A percentile compares a stretch with the other conserved stretches of the same genome.
phyloP scores from a whole-genome alignment of 192 early-diverging fungal genomes.

The Mortierella hygrophila region DNA sequence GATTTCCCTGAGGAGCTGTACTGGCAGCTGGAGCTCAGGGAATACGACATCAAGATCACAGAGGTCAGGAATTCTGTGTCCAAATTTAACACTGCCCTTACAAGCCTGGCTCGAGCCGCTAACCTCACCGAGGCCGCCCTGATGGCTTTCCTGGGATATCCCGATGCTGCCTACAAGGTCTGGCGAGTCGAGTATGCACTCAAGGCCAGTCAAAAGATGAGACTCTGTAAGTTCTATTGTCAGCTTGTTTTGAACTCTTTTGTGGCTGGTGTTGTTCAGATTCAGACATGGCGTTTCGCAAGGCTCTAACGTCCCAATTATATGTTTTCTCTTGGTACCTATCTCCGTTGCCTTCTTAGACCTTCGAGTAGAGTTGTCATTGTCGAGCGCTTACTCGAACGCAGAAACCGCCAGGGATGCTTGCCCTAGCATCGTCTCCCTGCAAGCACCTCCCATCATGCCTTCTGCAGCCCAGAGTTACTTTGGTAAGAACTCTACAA shows the following conservation, averaged over 20 bases:
- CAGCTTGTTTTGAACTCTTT: not conserved
- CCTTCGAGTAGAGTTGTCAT: conserved; percentile 41
- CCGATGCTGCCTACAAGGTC: conserved; percentile 51
- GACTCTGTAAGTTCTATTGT: conserved; percentile 32
- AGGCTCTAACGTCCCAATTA: not conserved
- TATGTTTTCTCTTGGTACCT: not conserved
- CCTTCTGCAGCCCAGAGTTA: conserved; percentile 20
- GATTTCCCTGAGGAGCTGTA: conserved; percentile 51
- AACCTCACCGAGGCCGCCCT: conserved; percentile 48
- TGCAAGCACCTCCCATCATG: conserved; percentile 25
- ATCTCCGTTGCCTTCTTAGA: not conserved
- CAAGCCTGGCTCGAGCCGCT: conserved; percentile 37
- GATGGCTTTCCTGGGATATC: conserved; percentile 46
- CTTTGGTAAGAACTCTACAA: conserved; percentile 25
- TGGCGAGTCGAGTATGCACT: conserved; percentile 51
- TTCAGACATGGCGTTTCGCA: not conserved
- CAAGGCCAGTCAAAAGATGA: conserved; percentile 48
- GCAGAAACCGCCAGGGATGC: conserved; percentile 39
- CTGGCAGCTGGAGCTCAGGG: conserved; percentile 49
- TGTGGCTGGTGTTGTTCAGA: not conserved
- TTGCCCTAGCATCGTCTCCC: conserved; percentile 25
- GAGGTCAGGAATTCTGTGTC: conserved; percentile 8
- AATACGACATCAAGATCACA: conserved; percentile 48
- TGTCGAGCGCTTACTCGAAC: conserved; percentile 42
- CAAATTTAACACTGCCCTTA: conserved; percentile 39